phyloP scores from a whole-genome alignment of 805 yeast genomes.

The Saturnispora kantuleensis region DNA sequence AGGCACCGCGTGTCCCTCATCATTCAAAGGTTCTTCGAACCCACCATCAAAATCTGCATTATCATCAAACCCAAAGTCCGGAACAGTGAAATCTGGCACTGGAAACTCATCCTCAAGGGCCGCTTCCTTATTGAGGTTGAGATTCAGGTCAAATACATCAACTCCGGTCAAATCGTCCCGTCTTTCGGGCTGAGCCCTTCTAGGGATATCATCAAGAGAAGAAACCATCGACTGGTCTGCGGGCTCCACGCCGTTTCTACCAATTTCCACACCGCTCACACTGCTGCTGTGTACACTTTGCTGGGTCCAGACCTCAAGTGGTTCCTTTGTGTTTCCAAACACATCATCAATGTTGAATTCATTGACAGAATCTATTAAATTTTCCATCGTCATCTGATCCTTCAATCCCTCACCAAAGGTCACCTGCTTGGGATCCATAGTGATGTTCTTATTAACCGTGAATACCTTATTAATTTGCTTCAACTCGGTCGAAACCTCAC shows the following conservation, averaged over 20 bases:
- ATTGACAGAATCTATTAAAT: conserved; percentile 60
- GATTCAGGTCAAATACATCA: conserved; percentile 25
- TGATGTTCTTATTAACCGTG: conserved; percentile 38
- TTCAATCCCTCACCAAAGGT: conserved; percentile 51
- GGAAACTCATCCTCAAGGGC: conserved; percentile 4
- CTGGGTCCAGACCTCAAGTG: conserved; percentile 7
- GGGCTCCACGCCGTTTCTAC: conserved; percentile 11
- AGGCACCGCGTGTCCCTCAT: conserved; percentile 8
- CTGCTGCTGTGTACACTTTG: not conserved
- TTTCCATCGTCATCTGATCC: conserved; percentile 73
- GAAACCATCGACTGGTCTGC: conserved; percentile 3
- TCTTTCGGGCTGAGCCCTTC: conserved; percentile 20
- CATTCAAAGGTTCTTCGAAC: conserved; percentile 20
- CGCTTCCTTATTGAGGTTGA: conserved; percentile 24
- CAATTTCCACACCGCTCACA: conserved; percentile 12
- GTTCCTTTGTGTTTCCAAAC: conserved; percentile 13
- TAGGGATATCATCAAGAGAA: conserved; percentile 19
- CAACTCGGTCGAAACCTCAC: conserved; percentile 73
- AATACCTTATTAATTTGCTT: conserved; percentile 63
- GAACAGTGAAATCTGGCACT: conserved; percentile 8
- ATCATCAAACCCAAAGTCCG: conserved; percentile 32
- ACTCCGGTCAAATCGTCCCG: conserved; percentile 25
- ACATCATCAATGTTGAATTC: conserved; percentile 31
- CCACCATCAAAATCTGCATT: conserved; percentile 24
- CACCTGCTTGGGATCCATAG: conserved; percentile 48